These are phyloP conservation scores for Solanum rostratum DNA, from an alignment of 257 asterid species.

Conservation along the genomic window DNA sequence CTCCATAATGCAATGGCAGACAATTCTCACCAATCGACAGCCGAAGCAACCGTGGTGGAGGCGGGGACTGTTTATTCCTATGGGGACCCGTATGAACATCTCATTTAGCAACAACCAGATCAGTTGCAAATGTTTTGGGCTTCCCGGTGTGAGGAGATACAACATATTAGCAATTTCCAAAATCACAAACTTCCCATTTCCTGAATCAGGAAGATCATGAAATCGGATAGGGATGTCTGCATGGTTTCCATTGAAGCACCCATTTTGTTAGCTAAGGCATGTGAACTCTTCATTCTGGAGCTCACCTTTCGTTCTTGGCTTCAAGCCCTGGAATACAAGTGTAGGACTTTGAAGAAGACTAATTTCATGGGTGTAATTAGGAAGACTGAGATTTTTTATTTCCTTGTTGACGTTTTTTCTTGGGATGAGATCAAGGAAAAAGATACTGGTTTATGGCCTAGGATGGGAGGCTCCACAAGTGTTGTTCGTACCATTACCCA, in stretches of 20 bases:
- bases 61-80: not conserved
- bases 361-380: slow-evolving; percentile 79
- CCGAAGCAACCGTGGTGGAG: not conserved
- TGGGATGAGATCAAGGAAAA: slow-evolving; percentile 72
- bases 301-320: slow-evolving; percentile 88
- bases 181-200: slow-evolving; percentile 78
- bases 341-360: slow-evolving; percentile 67
- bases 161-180: slow-evolving; percentile 60
- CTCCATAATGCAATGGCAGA: slow-evolving; percentile 29
- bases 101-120: slow-evolving; percentile 64
- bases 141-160: slow-evolving; percentile 56
- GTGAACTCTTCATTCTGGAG: slow-evolving; percentile 83
- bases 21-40: slow-evolving; percentile 47
- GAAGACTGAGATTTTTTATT: slow-evolving; percentile 66
- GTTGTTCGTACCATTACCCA: slow-evolving; percentile 58
- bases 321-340: slow-evolving; percentile 87
- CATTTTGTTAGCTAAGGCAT: slow-evolving; percentile 74
- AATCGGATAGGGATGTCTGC: slow-evolving; percentile 71
- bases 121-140: slow-evolving; percentile 70
- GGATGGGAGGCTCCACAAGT: slow-evolving; percentile 18
- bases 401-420: slow-evolving; percentile 63
- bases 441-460: slow-evolving; percentile 21
- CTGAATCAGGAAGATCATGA: slow-evolving; percentile 81
- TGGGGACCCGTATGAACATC: slow-evolving; percentile 43
- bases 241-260: slow-evolving; percentile 62